Evolutionary conservation across 768 basidiomycete species (phyloP), one percentile per base, ranked within the genome.

Genomic region (Pleurotus citrinopileatus): DNA sequence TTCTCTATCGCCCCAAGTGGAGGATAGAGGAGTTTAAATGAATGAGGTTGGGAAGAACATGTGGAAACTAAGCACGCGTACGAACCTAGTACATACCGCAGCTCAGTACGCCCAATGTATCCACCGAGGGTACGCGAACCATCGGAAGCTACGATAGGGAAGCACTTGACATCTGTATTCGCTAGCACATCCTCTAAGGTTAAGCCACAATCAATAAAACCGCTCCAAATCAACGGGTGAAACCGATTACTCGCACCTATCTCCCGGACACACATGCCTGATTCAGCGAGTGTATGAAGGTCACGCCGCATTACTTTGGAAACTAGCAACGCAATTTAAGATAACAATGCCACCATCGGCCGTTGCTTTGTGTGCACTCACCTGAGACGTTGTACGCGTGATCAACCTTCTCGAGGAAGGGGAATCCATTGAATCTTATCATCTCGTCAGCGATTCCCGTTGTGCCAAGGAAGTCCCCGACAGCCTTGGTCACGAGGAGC

Each of bases 351-450:
- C 17, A 37, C 15, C 20, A 45, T n/a, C 45, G 29, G 26, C 53
- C n/a, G n/a, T n/a, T n/a, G n/a, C n/a, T n/a, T n/a, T n/a, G n/a
- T n/a, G n/a, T n/a, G n/a, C n/a, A n/a, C n/a, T n/a, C n/a, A 97
- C 96, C 92, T 46, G 92, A 82, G 42, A 94, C 89, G 65, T 96
- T 87, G 63, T 91, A 95, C 0, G 91, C 86, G 62, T 92, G 87
- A 65, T 97, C 94, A 56, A 97, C 92, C 64, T 95, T 95, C 71
- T 98, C 96, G 55, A 99, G 73, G 76, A 95, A 94, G 0, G 97
- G 97, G 72, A 89, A 98, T 7, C 95, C 96, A 65, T 97, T 98
- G 72, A 99, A 96, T 15, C 86, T 82, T 62, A 99, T 99, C 81
- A 89, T 92, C 63, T 97, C 92, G 58, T 99, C 97, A 3, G 97